phyloP scores from a whole-genome alignment of 2,329 filamentous ascomycete genomes.

The Penicillium sp. region DNA sequence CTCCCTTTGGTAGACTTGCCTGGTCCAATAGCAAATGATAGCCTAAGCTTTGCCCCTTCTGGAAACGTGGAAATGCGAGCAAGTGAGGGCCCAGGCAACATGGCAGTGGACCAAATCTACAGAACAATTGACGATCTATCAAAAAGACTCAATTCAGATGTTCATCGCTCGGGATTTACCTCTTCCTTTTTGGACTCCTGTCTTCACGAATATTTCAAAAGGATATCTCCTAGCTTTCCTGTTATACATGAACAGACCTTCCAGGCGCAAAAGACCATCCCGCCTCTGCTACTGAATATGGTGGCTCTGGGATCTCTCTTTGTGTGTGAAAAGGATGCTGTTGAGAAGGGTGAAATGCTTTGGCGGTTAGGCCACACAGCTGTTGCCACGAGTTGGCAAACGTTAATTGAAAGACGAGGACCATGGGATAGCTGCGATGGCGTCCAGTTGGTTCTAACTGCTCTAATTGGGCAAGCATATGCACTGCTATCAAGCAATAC shows the following conservation, averaged over 20 bases:
- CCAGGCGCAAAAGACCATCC: slow-evolving; percentile 9
- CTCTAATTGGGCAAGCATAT: slow-evolving; percentile 17
- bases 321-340: slow-evolving; percentile 11
- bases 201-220: slow-evolving; percentile 17
- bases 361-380: slow-evolving; percentile 22
- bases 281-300: slow-evolving; percentile 21
- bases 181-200: slow-evolving; percentile 19
- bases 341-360: slow-evolving; percentile 19
- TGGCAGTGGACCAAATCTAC: slow-evolving; percentile 14
- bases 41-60: background rate
- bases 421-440: slow-evolving; percentile 19
- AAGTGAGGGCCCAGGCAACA: slow-evolving; percentile 10
- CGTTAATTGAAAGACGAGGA: slow-evolving; percentile 13
- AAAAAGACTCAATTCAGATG: slow-evolving; percentile 15
- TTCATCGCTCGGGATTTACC: slow-evolving; percentile 17
- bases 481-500: slow-evolving; percentile 16
- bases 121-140: slow-evolving; percentile 18
- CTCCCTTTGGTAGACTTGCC: slow-evolving; percentile 8
- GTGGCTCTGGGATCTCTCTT: slow-evolving; percentile 20
- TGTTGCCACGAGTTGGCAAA: slow-evolving; percentile 22
- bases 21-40: background rate
- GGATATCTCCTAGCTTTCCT: slow-evolving; percentile 13
- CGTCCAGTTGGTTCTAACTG: slow-evolving; percentile 17
- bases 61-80: background rate
- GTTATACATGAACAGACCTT: slow-evolving; percentile 19